A percentile compares a stretch with the other conserved stretches of the same genome.
phyloP scores from a whole-genome alignment of 1,139 yeast species.

The Yamadazyma sp. region DNA sequence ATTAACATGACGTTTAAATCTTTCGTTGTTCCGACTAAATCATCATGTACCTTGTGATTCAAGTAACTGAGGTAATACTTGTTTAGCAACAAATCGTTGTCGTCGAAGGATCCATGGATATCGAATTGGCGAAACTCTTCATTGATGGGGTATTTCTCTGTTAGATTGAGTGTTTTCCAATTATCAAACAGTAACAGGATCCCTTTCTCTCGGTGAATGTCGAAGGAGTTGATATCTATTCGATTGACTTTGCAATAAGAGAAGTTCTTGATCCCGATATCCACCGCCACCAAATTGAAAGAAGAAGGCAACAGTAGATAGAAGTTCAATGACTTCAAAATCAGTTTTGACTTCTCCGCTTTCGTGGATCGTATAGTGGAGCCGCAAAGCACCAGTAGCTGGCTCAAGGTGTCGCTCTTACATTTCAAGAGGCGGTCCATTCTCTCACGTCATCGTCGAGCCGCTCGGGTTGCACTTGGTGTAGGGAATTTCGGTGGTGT shows the following conservation, averaged over 20 bases:
- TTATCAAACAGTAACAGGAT: constrained; percentile 10
- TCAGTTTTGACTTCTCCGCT: constrained; percentile 23
- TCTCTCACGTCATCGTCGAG: no score
- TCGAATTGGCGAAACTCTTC: constrained; percentile 8
- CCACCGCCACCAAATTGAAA: constrained; percentile 30
- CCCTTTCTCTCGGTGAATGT: constrained; percentile 9
- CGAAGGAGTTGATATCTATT: constrained; percentile 12
- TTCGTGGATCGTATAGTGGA: constrained; percentile 28
- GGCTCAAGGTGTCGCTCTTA: constrained; percentile 21
- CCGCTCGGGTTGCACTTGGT: no score
- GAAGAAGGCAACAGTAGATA: constrained; percentile 16
- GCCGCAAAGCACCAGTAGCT: constrained; percentile 37
- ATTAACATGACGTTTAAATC: constrained; percentile 27
- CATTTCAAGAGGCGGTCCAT: constrained; percentile 10
- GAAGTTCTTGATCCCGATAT: constrained; percentile 44
- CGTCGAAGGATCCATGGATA: constrained; percentile 7
- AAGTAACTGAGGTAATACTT: constrained; percentile 28
- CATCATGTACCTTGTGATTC: constrained; percentile 20
- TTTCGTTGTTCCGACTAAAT: constrained; percentile 12
- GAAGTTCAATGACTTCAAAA: constrained; percentile 23
- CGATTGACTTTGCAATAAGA: constrained; percentile 31
- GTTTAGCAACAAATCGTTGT: constrained; percentile 20
- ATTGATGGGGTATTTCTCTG: constrained; percentile 11
- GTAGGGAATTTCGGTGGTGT: no score
- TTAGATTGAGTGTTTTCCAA: constrained; percentile 34